Conservation (phyloP, 169 alveolate species). For the Cryptosporidium ryanae region DNA sequence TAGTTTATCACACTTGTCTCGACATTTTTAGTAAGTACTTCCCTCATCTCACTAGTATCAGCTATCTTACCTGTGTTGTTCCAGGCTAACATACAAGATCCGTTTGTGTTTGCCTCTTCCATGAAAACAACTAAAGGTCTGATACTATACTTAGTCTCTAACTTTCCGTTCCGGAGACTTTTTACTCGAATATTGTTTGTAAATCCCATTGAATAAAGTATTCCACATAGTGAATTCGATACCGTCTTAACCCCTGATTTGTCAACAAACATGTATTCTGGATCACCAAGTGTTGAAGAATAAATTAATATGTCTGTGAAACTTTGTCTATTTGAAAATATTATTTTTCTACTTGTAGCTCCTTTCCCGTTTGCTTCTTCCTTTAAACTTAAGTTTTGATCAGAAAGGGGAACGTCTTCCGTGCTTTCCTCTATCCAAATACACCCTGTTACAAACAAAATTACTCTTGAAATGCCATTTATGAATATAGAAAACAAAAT, state of each 20-base stretch:
- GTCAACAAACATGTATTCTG: constrained; percentile 45
- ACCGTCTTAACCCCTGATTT: constrained; percentile 6
- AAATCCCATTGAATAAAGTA: constrained; percentile 28
- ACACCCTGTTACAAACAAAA: constrained; percentile 39
- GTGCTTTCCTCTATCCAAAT: constrained; percentile 42
- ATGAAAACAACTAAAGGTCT: constrained; percentile 43
- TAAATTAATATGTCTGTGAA: constrained; percentile 49
- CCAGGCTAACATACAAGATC: constrained; percentile 66
- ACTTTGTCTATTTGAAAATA: constrained; percentile 51
- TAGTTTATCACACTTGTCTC: constrained; percentile 23
- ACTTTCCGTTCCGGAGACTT: neutral
- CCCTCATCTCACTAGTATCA: constrained; percentile 38
- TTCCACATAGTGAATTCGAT: constrained; percentile 14
- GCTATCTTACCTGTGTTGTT: constrained; percentile 2
- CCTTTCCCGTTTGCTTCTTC: neutral
- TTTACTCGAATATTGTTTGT: neutral
- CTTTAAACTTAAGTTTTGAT: neutral
- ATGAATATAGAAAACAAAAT: constrained; percentile 35
- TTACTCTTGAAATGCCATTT: constrained; percentile 52
- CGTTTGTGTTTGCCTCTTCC: constrained; percentile 72
- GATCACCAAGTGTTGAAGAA: constrained; percentile 19
- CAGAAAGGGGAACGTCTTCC: neutral
- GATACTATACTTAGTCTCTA: constrained; percentile 1
- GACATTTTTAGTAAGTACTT: constrained; percentile 5
- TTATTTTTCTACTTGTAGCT: constrained; percentile 1